Evolutionary conservation across 129 eudicot genomes (phyloP), one percentile per base, ranked within the genome.

Genomic region (Pittosporum tobira): DNA sequence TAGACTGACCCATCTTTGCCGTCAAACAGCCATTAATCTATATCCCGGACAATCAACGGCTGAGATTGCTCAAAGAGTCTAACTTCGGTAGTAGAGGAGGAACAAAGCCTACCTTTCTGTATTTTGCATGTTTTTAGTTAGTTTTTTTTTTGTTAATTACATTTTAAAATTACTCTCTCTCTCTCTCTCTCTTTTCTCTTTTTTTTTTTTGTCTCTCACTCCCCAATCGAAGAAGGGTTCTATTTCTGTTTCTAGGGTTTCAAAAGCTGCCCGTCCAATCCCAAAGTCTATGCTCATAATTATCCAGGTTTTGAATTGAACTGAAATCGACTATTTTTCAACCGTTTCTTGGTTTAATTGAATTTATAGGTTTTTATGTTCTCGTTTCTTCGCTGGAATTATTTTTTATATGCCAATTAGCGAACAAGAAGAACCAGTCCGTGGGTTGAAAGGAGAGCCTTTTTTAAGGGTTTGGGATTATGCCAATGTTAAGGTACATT

Each of bases 281-380:
- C 51, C 23, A 47, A 47, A 21, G 21, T 7, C 55, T 5, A 5
- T 22, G 2, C 27, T 5, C 13, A 49, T 13, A 49, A 29, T n/a
- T n/a, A 49, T 49, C 55, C 55, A 49, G 55, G 55, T 49, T 49
- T 49, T 49, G 28, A 49, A 9, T 48, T 48, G 53, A 25, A 2
- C 25, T 48, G n/a, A n/a, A n/a, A n/a, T n/a, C n/a, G n/a, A n/a
- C n/a, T n/a, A n/a, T 4, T 48, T 49, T 11, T 20, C 14, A 22
- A 21, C 14, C 27, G 23, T 49, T 20, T 49, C 28, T 49, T 20
- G 55, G 55, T 11, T 49, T 49, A 20, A 47, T 49, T 14, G 9
- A 22, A 6, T 49, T 49, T 49, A 23, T 47, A 5, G 19, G 5
- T 15, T 15, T 18, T 47, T 8, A 15, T 47, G 21, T 47, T 14